Base-by-base conservation (phyloP, 371 early-diverging fungal genomes). In the Smittium culicis region DNA sequence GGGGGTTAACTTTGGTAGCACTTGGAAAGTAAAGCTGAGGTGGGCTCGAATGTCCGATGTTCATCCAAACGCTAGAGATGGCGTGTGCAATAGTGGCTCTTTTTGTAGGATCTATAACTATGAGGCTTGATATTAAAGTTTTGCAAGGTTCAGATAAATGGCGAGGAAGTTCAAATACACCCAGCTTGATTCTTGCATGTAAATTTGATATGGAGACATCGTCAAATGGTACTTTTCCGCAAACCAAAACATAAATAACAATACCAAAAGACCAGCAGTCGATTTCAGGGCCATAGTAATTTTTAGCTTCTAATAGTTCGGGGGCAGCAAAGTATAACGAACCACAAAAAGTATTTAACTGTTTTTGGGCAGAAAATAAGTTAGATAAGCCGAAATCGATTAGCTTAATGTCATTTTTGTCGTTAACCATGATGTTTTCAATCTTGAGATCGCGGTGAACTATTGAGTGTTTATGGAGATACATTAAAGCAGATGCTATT, bases 201-300 rank as follows among this genome's bases (percentile, higher is more conserved):
- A 24, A 94, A 94, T 71, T 91, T 85, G 73, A 92, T 89, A 71
- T 91, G 63, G 92, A 94, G 3, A 83, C 81, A 57, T 89, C 96
- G 69, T 95, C 94, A 76, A 99, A 99, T 0, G 99, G 99, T 24
- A 96, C 94, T 66, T 82, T 81, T 14, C 97, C 98, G 56, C 89
- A 85, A 17, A 95, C 76, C 83, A 99, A 79, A 76, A 98, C 96
- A 76, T 89, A 99, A 11, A 98, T 81, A 24, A 99, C 96, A 77
- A 98, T 96, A 0, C 98, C 99, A 61, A 99, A 78, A 54, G 98
- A 92, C 99, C 99, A 99, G 31, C 92, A 81, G 77, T 99, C 99
- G 16, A 90, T 70, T 86, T 78, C 78, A 34, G 78, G 78, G 3
- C 78, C 78, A 1, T 67, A 66, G 63, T 91, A 45, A 80, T 83